Conservation (phyloP, 2,329 filamentous ascomycete species). For the Talaromyces atroroseus region DNA sequence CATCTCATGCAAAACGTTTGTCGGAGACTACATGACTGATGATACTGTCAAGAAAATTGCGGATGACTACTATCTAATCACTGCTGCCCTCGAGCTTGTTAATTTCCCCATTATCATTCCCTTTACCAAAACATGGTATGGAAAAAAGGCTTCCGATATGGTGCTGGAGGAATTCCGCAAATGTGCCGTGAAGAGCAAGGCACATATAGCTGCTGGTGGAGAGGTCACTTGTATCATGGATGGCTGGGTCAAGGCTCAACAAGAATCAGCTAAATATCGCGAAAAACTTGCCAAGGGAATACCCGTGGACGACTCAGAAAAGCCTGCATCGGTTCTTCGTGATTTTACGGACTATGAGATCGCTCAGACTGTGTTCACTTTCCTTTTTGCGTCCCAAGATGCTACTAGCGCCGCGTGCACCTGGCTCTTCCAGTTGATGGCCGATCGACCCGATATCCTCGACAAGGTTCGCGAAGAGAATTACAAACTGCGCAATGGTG, state of each 20-base stretch:
- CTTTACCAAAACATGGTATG: conserved; percentile 94
- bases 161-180: conserved; percentile 83
- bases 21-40: conserved; percentile 89
- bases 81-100: conserved; percentile 89
- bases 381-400: conserved; percentile 95
- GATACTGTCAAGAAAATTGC: conserved; percentile 89
- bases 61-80: conserved; percentile 95
- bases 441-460: conserved; percentile 87
- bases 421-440: conserved; percentile 92
- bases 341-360: conserved; percentile 90
- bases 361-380: conserved; percentile 87
- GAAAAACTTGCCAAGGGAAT: conserved; percentile 70
- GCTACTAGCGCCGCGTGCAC: conserved; percentile 89
- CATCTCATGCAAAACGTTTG: conserved; percentile 92
- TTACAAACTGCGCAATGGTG: conserved; percentile 66
- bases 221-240: conserved; percentile 91
- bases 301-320: conserved; percentile 63
- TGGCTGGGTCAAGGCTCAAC: conserved; percentile 83
- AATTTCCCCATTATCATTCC: conserved; percentile 97
- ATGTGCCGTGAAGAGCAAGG: conserved; percentile 89
- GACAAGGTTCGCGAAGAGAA: conserved; percentile 92
- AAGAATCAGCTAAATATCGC: conserved; percentile 76
- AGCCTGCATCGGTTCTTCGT: conserved; percentile 76
- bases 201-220: conserved; percentile 82
- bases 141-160: conserved; percentile 92